Evolutionary conservation across 2,329 filamentous ascomycete genomes (phyloP).

Genomic region (Esteya vermicola): DNA sequence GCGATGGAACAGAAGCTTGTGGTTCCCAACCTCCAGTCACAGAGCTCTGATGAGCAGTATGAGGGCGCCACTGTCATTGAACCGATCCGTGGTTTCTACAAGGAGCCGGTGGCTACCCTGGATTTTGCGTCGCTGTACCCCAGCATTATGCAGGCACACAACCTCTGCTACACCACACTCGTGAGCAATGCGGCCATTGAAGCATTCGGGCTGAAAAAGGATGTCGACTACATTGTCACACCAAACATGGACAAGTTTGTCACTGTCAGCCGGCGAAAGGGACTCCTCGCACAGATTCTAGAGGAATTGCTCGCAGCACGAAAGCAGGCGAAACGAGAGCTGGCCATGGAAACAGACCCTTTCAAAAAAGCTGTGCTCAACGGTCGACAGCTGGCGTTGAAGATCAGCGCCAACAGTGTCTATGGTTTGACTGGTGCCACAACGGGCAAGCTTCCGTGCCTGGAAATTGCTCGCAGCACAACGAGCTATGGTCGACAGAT

Average conservation of each 20-base stretch:
- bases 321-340: constrained; percentile 86
- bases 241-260: constrained; percentile 91
- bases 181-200: constrained; percentile 67
- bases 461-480: constrained; percentile 90
- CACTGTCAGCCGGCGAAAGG: constrained; percentile 78
- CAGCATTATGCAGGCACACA: constrained; percentile 97
- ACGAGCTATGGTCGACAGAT: constrained; percentile 96
- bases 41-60: constrained; percentile 73
- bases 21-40: constrained; percentile 69
- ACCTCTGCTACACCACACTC: constrained; percentile 92
- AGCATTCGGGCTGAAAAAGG: constrained; percentile 63
- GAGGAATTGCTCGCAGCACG: constrained; percentile 83
- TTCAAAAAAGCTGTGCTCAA: constrained; percentile 98
- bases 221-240: constrained; percentile 92
- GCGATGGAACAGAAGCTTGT: constrained; percentile 86
- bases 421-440: constrained; percentile 96
- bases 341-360: constrained; percentile 77
- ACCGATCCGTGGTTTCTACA: constrained; percentile 82
- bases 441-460: constrained; percentile 85
- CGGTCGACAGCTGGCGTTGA: constrained; percentile 89
- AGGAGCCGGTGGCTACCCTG: constrained; percentile 86
- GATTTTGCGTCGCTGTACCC: constrained; percentile 98
- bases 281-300: constrained; percentile 84
- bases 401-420: constrained; percentile 93
- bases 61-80: constrained; percentile 98